Percentiles rank a stretch among this genome's conserved stretches.
phyloP scores from a whole-genome alignment of 257 asterid species.

The Nicotiana tomentosiformis region DNA sequence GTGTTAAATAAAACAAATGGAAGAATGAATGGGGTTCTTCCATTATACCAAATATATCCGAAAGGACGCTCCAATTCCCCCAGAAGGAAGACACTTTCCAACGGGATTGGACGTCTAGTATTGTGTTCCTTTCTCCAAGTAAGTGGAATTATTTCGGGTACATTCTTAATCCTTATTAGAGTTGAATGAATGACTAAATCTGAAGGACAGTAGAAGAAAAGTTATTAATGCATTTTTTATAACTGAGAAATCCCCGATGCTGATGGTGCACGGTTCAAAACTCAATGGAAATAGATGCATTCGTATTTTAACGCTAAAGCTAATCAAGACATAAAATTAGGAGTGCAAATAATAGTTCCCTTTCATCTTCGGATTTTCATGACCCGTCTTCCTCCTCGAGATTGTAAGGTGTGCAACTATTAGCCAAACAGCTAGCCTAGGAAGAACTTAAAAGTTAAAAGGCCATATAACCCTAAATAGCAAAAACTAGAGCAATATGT shows the following conservation, averaged over 20 bases:
- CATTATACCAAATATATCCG: neutral
- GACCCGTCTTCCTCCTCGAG: neutral
- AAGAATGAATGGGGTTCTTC: too few relatives aligned
- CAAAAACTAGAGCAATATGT: neutral
- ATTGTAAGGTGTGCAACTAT: neutral
- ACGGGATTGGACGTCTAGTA: neutral
- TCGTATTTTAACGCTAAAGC: neutral
- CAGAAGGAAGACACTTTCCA: neutral
- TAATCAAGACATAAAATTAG: neutral
- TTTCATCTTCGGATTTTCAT: neutral
- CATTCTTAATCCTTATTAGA: neutral
- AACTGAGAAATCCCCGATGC: neutral
- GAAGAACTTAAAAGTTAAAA: neutral
- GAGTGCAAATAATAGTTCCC: neutral
- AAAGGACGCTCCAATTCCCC: neutral
- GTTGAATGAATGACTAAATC: neutral
- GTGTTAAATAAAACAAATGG: too few relatives aligned
- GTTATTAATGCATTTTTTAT: neutral
- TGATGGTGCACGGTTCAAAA: neutral
- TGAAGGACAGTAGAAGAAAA: neutral
- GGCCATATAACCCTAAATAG: neutral
- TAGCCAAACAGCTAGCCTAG: neutral
- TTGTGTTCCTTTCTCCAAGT: neutral
- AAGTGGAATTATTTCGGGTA: neutral
- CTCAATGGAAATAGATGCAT: neutral